Base-by-base conservation (phyloP, 305 asterid species). In the Rubia peregrina region DNA sequence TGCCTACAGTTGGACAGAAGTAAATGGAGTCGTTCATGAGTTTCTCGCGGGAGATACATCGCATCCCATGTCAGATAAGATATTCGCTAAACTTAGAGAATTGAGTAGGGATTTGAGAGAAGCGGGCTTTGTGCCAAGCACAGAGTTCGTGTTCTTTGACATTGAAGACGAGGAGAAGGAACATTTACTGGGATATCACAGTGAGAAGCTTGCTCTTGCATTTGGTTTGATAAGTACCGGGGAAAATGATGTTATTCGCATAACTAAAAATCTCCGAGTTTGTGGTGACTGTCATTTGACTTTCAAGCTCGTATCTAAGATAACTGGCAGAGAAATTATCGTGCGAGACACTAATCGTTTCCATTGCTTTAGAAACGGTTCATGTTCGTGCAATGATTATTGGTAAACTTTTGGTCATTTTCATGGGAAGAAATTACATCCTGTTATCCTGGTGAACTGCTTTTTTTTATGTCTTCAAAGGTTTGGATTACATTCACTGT, bases 121-220 rank as follows among this genome's bases (percentile, higher is more conserved):
- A 69, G 80, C 56, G 26, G 95, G 96, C 17, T 81, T 80, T 65
- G 78, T 80, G 49, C 86, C 92, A n/a, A 81, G 74, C 24, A 90
- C 87, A n/a, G 91, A 85, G 61, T 84, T 76, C 67, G 91, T 86
- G 55, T 78, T 86, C 49, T 88, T 86, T 63, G 89, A 90, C 73
- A 78, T 88, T 56, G 90, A 90, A 74, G 95, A 86, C 72, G 95
- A 86, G 76, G 95, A 90, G 73, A 90, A 90, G 84, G 90, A 86
- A 77, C 86, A 82, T 21, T 75, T 83, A 71, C 43, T 88, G 65
- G 88, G 88, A 13, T 81, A 77, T 74, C 92, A 88, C 65, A 85
- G 89, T 44, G 90, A 90, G 85, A 88, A 85, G 75, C 78, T 90
- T 48, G 92, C 89, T 53, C 89, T 86, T 65, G 90, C 90, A 61